These are phyloP conservation scores for Arabidopsis arenosa DNA, from an alignment of 345 rosid genomes.

Conservation along the genomic window DNA sequence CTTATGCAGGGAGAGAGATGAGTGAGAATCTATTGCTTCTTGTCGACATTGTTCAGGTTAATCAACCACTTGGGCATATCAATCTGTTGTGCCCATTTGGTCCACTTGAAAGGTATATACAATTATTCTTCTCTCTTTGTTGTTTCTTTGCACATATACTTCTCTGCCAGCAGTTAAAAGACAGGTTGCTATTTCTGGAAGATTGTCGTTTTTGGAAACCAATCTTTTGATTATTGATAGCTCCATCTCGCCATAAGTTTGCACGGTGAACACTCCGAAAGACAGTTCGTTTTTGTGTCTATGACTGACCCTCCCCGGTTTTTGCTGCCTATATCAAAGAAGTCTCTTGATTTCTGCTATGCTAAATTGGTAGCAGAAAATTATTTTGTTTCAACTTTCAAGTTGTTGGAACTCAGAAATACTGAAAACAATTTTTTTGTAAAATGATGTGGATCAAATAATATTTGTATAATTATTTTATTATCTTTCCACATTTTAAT, in stretches of 20 bases:
- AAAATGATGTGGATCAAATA: not conserved
- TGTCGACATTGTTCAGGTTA: constrained; percentile 28
- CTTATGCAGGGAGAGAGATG: constrained; percentile 37
- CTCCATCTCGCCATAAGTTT: constrained; percentile 14
- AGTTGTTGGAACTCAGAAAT: not conserved
- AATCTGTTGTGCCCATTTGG: constrained; percentile 19
- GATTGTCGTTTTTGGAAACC: constrained; percentile 4
- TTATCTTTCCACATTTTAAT: not conserved
- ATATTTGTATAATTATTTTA: not conserved
- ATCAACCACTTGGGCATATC: constrained; percentile 21
- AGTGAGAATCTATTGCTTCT: constrained; percentile 19
- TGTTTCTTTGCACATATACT: constrained; percentile 29
- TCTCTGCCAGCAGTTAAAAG: not conserved
- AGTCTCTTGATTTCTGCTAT: constrained; percentile 3
- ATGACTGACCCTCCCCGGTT: not conserved
- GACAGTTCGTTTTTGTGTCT: not conserved
- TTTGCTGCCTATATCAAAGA: not conserved
- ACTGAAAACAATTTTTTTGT: not conserved
- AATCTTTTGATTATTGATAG: constrained; percentile 16
- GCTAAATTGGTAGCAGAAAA: not conserved
- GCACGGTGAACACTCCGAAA: constrained; percentile 8
- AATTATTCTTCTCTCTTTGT: not conserved
- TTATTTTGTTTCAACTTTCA: not conserved
- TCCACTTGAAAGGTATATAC: constrained; percentile 34
- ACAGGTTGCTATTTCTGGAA: constrained; percentile 28